Evolutionary conservation across 371 early-diverging fungal species (phyloP), one percentile per base, ranked within the genome.

Genomic region (Mucor indicus): DNA sequence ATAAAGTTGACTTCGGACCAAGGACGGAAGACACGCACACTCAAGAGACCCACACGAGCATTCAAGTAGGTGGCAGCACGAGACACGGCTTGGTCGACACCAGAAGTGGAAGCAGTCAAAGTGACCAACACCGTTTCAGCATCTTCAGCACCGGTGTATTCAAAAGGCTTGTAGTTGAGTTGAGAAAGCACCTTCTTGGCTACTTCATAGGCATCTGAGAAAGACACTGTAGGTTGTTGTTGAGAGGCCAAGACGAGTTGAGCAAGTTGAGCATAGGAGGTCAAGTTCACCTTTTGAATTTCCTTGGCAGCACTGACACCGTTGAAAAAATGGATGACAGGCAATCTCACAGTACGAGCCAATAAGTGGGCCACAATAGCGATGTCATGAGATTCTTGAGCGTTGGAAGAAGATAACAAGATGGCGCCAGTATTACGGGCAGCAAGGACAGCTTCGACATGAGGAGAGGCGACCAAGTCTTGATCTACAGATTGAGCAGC

Each of bases 341-440:
- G 91, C 29, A 80, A 68, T 15, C 55, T 46, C 4, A 79, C 69
- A 5, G 78, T 64, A 4, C 63, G 57, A 13, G 91, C 72, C 10
- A 85, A 50, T 5, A 85, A 60, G 54, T 90, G 87, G 42, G 91
- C 83, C 27, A 82, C 64, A 13, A 89, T 55, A 3, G 87, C 80
- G 39, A 90, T 64, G 50, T 91, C 90, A 54, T 90, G 85, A 13
- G 90, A 84, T 66, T 91, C 90, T 61, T 91, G 91, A 12, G 81
- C 83, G 23, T 76, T 77, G 48, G 75, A 68, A 27, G 91, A 91
- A 37, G 83, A 72, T 47, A 92, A 59, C 40, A 88, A 58, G 51
- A 78, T 62, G 48, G 80, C 75, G 57, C 87, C 80, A 38, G 89
- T 79, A 50, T 84, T 77, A 38, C 84, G 76, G 38, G 87, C 89